These are phyloP conservation scores for Tricholoma flavovirens DNA, from an alignment of 768 basidiomycete species.

Conservation along the genomic window DNA sequence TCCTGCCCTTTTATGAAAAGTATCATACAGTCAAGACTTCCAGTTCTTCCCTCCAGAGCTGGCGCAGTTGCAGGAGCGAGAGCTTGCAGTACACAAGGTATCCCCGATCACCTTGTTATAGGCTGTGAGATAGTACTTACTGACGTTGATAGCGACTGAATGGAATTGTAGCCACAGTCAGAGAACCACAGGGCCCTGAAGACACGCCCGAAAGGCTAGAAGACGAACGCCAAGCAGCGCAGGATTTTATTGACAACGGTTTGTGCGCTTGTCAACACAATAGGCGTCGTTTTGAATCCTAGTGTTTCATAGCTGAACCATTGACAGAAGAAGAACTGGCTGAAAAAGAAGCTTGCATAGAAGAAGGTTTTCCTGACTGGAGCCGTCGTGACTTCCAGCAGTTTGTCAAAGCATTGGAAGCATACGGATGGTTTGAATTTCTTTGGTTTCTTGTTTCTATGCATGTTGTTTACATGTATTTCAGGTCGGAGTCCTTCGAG, in stretches of 20 bases:
- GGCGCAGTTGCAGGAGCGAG: conserved; percentile 78
- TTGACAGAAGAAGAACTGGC: conserved; percentile 84
- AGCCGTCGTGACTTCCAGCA: conserved; percentile 91
- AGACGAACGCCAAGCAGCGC: conserved; percentile 70
- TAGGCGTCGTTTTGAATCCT: not conserved
- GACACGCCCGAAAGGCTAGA: conserved; percentile 84
- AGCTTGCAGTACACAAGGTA: conserved; percentile 77
- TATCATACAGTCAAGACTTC: conserved; percentile 72
- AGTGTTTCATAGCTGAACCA: conserved; percentile 59
- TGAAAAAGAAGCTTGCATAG: conserved; percentile 72
- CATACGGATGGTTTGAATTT: conserved; percentile 69
- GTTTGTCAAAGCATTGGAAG: conserved; percentile 62
- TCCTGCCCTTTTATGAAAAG: conserved; percentile 3
- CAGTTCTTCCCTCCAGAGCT: conserved; percentile 91
- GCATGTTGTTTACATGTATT: not conserved
- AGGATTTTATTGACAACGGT: conserved; percentile 88
- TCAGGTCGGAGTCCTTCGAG: conserved; percentile 59
- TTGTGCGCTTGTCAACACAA: not conserved
- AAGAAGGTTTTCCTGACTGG: conserved; percentile 86
- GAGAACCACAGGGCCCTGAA: conserved; percentile 63
- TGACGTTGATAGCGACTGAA: conserved; percentile 46
- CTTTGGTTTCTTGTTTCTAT: not conserved
- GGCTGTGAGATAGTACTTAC: not conserved
- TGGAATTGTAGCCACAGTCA: conserved; percentile 55
- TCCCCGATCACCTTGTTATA: not conserved